These are phyloP conservation scores for Phytopythium helicoides DNA, from an alignment of 352 stramenopile species.

Conservation along the genomic window DNA sequence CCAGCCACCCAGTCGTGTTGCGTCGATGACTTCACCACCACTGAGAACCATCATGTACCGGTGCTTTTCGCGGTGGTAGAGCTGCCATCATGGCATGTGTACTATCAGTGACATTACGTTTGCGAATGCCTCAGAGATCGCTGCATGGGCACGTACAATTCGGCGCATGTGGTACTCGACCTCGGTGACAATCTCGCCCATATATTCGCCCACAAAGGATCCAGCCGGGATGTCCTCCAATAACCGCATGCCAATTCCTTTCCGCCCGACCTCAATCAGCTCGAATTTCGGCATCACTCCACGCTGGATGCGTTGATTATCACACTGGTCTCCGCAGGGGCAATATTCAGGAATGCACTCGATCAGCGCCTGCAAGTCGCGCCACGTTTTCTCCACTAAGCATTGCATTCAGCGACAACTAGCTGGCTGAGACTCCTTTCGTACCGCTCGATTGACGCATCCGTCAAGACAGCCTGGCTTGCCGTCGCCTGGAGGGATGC, in stretches of 20 bases:
- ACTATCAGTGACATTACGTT: too few relatives aligned
- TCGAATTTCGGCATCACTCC: conserved; percentile 48
- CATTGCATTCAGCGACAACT: not conserved
- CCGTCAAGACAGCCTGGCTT: conserved; percentile 63
- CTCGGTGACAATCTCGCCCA: conserved; percentile 84
- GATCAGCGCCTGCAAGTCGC: conserved; percentile 43
- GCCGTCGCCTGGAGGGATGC: conserved; percentile 23
- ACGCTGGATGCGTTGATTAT: conserved; percentile 77
- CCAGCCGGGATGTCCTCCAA: conserved; percentile 48
- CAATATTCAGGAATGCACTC: conserved; percentile 64
- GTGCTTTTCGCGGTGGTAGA: conserved; percentile 84
- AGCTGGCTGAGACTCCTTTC: not conserved
- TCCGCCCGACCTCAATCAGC: conserved; percentile 56
- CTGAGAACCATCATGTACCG: conserved; percentile 86
- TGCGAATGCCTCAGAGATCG: too few relatives aligned
- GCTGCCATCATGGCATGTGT: too few relatives aligned
- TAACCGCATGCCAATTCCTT: conserved; percentile 57
- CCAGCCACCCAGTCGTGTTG: conserved; percentile 87
- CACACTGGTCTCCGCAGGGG: conserved; percentile 57
- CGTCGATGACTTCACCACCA: conserved; percentile 86
- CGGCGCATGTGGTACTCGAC: conserved; percentile 78
- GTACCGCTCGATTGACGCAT: conserved; percentile 74
- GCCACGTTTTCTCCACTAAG: not conserved
- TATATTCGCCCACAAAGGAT: conserved; percentile 80
- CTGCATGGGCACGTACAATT: conserved; percentile 60